Conservation (phyloP, 202 grass and related monocot genomes). For the Panicum virgatum region DNA sequence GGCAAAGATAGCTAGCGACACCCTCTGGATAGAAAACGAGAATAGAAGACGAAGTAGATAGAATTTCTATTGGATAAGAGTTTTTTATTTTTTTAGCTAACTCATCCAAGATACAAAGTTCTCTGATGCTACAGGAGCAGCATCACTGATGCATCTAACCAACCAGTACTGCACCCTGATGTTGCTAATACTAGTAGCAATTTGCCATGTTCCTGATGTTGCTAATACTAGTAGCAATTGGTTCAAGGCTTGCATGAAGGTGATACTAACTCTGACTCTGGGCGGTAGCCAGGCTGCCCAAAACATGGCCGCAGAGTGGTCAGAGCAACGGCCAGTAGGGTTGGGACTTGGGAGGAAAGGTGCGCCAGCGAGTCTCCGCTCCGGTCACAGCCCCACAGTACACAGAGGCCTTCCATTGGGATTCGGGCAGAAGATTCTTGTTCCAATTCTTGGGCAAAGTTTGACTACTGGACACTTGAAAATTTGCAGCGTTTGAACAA, state of each 20-base stretch:
- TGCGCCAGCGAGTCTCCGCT: neutral
- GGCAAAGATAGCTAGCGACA: too few species aligned
- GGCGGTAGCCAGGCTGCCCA: neutral
- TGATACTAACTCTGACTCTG: neutral
- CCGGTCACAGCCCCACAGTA: neutral
- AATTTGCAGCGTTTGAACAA: neutral
- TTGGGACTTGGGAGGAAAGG: neutral
- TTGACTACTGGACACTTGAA: neutral
- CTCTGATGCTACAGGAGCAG: neutral
- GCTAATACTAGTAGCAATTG: too few species aligned
- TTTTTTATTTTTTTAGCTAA: too few species aligned
- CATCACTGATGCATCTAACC: neutral
- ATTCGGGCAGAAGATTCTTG: slow-evolving; percentile 28
- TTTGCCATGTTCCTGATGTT: neutral
- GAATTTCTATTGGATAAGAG: too few species aligned
- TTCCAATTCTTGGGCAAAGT: neutral
- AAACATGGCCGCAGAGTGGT: slow-evolving; percentile 9
- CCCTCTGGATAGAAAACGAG: too few species aligned
- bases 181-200: neutral
- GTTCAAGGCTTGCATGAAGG: neutral
- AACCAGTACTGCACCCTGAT: neutral
- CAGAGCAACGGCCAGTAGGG: slow-evolving; percentile 18
- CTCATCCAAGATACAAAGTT: too few species aligned
- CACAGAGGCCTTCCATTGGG: neutral
- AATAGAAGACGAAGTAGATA: too few species aligned